Conservation (phyloP, 2,329 filamentous ascomycete species). For the Ceratocystis papillata region DNA sequence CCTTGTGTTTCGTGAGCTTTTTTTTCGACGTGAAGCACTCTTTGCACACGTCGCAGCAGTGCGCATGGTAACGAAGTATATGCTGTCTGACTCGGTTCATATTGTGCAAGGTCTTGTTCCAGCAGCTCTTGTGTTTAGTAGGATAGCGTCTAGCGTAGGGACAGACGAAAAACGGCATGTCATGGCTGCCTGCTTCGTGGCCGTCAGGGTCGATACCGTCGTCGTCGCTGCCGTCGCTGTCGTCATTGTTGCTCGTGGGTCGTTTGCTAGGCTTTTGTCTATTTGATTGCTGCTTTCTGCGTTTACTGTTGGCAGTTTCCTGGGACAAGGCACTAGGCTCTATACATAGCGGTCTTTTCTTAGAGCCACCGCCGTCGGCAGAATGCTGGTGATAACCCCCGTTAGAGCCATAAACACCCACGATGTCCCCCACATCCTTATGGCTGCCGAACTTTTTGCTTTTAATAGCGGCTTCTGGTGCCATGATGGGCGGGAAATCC, state of each 20-base stretch:
- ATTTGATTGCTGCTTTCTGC: neutral
- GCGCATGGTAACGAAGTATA: neutral
- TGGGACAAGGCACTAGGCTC: neutral
- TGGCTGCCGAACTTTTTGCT: too few relatives aligned
- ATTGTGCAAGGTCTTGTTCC: neutral
- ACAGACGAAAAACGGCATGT: neutral
- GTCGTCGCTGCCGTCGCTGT: neutral
- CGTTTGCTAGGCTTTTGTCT: neutral
- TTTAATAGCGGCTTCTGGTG: too few relatives aligned
- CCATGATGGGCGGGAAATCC: too few relatives aligned
- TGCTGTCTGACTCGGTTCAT: conserved; percentile 6
- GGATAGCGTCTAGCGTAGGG: neutral
- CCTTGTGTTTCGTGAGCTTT: neutral
- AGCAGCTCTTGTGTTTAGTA: neutral
- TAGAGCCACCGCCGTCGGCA: neutral
- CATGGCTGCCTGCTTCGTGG: neutral
- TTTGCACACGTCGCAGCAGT: neutral
- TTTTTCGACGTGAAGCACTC: neutral
- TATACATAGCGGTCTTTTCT: neutral
- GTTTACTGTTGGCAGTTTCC: neutral
- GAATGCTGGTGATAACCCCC: neutral
- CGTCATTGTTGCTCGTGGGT: neutral
- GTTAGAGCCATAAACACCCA: too few relatives aligned
- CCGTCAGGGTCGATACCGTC: neutral
- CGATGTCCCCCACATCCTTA: too few relatives aligned